Percentiles rank a stretch among this genome's conserved stretches.
Conservation (phyloP, 1,139 yeast genomes). For the Saccharomycopsis phalli region DNA sequence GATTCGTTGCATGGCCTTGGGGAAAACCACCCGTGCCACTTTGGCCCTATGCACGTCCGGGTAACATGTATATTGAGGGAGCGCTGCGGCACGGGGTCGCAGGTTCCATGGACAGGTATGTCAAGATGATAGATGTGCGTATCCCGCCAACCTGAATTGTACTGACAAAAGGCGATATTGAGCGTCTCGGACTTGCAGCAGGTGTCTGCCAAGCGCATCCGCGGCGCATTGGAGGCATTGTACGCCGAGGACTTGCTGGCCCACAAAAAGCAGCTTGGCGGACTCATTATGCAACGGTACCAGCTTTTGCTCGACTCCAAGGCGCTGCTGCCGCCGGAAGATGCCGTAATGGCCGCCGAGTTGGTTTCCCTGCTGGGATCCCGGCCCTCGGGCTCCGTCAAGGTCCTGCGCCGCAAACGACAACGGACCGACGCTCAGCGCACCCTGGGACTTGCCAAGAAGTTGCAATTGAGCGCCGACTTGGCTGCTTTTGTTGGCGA, state of each 20-base stretch:
- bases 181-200: slow-evolving; percentile 66
- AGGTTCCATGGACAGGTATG: not conserved
- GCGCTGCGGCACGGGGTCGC: not conserved
- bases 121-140: slow-evolving; percentile 7
- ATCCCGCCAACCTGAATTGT: no score
- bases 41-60: no score
- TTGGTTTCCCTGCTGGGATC: slow-evolving; percentile 32
- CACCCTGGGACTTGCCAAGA: slow-evolving; percentile 22
- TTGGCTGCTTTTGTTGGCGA: slow-evolving; percentile 39
- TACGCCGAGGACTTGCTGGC: slow-evolving; percentile 48
- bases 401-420: slow-evolving; percentile 31
- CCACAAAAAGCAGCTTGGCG: slow-evolving; percentile 52
- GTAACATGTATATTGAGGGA: not conserved
- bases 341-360: slow-evolving; percentile 39
- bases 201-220: slow-evolving; percentile 62
- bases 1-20: not conserved
- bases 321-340: slow-evolving; percentile 30
- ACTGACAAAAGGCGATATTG: slow-evolving; percentile 40
- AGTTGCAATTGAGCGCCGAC: slow-evolving; percentile 38
- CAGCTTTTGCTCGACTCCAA: slow-evolving; percentile 37
- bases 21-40: not conserved
- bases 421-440: slow-evolving; percentile 21
- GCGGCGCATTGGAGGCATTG: slow-evolving; percentile 62
- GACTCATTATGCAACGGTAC: slow-evolving; percentile 52
- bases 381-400: slow-evolving; percentile 33